phyloP scores from a whole-genome alignment of 2,329 filamentous ascomycete genomes.

The Magnaporthiopsis poae region DNA sequence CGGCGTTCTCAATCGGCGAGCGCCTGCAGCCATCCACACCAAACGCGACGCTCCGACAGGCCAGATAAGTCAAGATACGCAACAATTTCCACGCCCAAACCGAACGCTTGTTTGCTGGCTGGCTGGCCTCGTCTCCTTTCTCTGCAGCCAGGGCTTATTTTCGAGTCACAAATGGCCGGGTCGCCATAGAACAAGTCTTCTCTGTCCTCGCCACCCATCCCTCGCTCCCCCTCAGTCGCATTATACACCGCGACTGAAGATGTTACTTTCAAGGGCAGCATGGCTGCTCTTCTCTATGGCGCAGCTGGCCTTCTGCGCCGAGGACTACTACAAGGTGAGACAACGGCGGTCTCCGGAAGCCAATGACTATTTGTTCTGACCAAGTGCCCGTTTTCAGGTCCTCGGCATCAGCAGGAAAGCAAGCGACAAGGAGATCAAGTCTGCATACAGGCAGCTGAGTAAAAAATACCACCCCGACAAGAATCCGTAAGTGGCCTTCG shows the following conservation, averaged over 20 bases:
- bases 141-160: not conserved
- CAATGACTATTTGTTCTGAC: not conserved
- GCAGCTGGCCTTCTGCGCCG: conserved; percentile 46
- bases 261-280: conserved; percentile 43
- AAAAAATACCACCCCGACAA: conserved; percentile 98
- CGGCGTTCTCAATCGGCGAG: not conserved
- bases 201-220: not conserved
- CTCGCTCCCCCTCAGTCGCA: not conserved
- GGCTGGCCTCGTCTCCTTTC: not conserved
- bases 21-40: not conserved
- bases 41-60: not conserved
- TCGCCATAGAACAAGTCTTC: not conserved
- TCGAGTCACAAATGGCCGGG: not conserved
- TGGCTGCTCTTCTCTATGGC: conserved; percentile 44
- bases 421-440: conserved; percentile 80
- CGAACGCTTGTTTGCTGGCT: not conserved
- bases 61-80: not conserved
- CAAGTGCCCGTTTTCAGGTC: conserved; percentile 40
- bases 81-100: not conserved
- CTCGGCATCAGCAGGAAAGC: conserved; percentile 72
- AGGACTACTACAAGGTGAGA: conserved; percentile 71
- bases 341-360: not conserved
- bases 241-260: conserved; percentile 18
- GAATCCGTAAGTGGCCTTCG: conserved; percentile 63
- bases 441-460: conserved; percentile 79